Evolutionary conservation across 2,329 filamentous ascomycete species (phyloP), one percentile per base, ranked within the genome.

Genomic region (Simplicillium sp.): DNA sequence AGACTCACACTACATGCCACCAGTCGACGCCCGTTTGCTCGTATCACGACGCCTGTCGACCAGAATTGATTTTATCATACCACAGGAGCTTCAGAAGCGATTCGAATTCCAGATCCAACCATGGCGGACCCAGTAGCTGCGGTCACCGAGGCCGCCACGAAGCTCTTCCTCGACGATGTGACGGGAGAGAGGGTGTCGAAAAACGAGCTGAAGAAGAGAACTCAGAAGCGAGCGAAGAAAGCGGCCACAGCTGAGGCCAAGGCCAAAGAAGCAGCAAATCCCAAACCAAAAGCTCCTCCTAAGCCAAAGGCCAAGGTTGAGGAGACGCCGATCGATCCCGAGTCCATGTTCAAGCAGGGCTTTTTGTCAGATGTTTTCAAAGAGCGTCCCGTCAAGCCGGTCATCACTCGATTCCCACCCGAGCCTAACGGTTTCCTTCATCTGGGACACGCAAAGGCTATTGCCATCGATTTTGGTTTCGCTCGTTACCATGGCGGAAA

Each of bases 401-500:
- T 77, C 8, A 59, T 77, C 40, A 85, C 80, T 3, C 75, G 81
- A 49, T 85, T 87, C 54, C 82, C 82, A 3, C 82, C 82, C 15
- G 82, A 86, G 61, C 87, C 87, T 39, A 94, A 94, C 59, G 87
- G 87, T 39, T 92, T 80, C 59, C 72, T 92, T 4, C 87, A 92
- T 56, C 85, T 94, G 49, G 87, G 87, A 18, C 87, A 94, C 58
- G 82, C 82, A 49, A 94, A 94, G 66, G 87, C 87, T 20, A 94
- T 94, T 58, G 81, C 85, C 0, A 77, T 94, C 59, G 94, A 94
- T 64, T 94, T 94, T 60, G 87, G 87, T 6, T 94, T 94, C 55
- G 87, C 87, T 13, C 77, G 75, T 54, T 78, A 80, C 54, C 82
- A 90, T 58, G 80, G 80, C 20, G 87, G 87, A 40, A 68, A 79